Evolutionary conservation across 257 asterid species (phyloP).

Genomic region (Solanum rostratum): DNA sequence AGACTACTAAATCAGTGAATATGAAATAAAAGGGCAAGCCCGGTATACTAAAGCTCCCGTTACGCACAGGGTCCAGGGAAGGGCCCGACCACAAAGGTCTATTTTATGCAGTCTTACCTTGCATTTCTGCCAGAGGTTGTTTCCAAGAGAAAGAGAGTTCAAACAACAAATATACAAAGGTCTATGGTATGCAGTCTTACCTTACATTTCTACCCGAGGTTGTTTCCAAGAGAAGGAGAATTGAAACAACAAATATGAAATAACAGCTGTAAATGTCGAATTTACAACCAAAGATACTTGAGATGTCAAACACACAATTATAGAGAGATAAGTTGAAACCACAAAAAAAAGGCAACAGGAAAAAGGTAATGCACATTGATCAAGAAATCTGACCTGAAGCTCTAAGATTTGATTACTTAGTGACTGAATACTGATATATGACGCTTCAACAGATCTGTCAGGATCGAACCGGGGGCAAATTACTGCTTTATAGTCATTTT

Average conservation of each 20-base stretch:
- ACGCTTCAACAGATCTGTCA: constrained; percentile 21
- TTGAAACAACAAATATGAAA: not conserved
- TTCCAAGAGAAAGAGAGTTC: no score
- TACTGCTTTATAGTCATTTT: constrained; percentile 30
- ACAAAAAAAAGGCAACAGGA: not conserved
- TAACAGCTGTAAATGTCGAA: not conserved
- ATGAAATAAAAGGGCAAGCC: no score
- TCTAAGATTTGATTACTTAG: constrained; percentile 74
- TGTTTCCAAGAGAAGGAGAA: no score
- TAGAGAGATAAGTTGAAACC: not conserved
- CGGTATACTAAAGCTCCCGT: no score
- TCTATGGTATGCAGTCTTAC: no score
- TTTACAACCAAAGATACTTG: not conserved
- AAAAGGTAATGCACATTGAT: not conserved
- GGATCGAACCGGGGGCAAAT: constrained; percentile 28
- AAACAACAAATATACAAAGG: no score
- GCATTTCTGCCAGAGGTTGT: no score
- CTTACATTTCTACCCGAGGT: no score
- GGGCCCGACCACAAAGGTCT: no score
- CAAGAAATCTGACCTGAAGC: constrained; percentile 43
- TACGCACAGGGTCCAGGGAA: no score
- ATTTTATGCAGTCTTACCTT: no score
- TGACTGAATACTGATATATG: constrained; percentile 37
- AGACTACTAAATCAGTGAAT: not conserved
- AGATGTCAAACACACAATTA: not conserved